phyloP scores from a whole-genome alignment of 768 basidiomycete species.

The Rubroboletus pulcherrimus region DNA sequence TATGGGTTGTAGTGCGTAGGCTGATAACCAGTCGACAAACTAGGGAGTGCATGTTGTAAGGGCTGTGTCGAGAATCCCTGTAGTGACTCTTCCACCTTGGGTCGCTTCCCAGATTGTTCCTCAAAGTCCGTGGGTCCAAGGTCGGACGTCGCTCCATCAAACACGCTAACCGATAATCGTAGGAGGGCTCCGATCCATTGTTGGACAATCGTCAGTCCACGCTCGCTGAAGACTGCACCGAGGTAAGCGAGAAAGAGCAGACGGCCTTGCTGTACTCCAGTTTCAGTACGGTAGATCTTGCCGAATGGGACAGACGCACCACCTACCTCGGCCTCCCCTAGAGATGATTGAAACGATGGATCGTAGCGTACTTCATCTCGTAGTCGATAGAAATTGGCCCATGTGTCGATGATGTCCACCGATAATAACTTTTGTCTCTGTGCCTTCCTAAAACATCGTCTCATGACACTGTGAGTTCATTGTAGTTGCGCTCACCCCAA shows the following conservation, averaged over 20 bases:
- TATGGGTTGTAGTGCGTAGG: conserved; percentile 32
- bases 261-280: conserved; percentile 46
- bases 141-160: conserved; percentile 13
- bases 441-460: conserved; percentile 25
- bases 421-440: conserved; percentile 28
- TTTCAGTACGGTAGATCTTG: conserved; percentile 16
- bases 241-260: conserved; percentile 64
- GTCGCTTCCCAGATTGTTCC: conserved; percentile 28
- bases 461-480: conserved; percentile 14
- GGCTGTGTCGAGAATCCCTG: conserved; percentile 31
- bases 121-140: conserved; percentile 25
- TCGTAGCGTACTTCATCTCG: conserved; percentile 34
- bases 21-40: conserved; percentile 16
- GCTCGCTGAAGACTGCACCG: conserved; percentile 57
- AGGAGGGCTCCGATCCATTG: conserved; percentile 52
- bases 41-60: conserved; percentile 19
- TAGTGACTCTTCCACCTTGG: conserved; percentile 28
- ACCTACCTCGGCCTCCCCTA: conserved; percentile 38
- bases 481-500: conserved; percentile 45
- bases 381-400: conserved; percentile 37
- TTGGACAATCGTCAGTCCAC: conserved; percentile 48
- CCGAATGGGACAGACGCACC: conserved; percentile 12
- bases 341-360: conserved; percentile 23
- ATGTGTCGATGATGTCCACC: conserved; percentile 32
- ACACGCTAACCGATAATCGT: conserved; percentile 22